Evolutionary conservation across 768 basidiomycete genomes (phyloP), one percentile per base, ranked within the genome.

Genomic region (Boletus coccyginus): DNA sequence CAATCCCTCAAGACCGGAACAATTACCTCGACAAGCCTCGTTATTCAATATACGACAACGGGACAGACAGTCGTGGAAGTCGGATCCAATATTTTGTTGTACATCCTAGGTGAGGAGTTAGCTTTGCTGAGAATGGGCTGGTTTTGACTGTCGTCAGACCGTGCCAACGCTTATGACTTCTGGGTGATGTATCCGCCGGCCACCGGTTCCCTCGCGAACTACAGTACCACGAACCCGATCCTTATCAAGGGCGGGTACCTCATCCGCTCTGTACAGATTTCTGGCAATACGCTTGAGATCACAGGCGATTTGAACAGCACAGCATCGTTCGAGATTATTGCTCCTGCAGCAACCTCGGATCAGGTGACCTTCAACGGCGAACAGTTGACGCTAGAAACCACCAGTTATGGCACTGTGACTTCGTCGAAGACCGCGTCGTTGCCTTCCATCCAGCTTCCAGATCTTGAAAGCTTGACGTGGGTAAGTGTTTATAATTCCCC

Each of bases 201-300:
- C 12, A 58, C 63, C 4, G 75, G 77, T 27, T 50, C 70, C 14
- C 76, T 76, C 43, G 65, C 56, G 7, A 70, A 60, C 52, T 70
- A 68, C 55, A 75, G 64, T 52, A 79, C 73, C 7, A 62, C 75
- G 39, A 74, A 77, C 59, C 75, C 80, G 1, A 73, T 80, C 46
- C 73, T 79, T 43, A 69, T 81, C 36, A 79, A 78, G 61, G 79
- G 80, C 53, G 78, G 79, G 33, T 81, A 81, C 46, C 70, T 81
- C 41, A 62, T 80, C 27, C 75, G 80, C 29, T 71, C 77, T 7
- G 75, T 73, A 7, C 63, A 71, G 7, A 64, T 73, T 10, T 67
- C 69, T 8, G 72, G 65, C 9, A 62, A 70, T 32, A 75, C 68
- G n/a, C 71, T 81, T 10, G 72, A 75, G 31, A 67, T 81, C 31